Base-by-base conservation (phyloP, 768 basidiomycete genomes). In the Pulveroboletus sp. region DNA sequence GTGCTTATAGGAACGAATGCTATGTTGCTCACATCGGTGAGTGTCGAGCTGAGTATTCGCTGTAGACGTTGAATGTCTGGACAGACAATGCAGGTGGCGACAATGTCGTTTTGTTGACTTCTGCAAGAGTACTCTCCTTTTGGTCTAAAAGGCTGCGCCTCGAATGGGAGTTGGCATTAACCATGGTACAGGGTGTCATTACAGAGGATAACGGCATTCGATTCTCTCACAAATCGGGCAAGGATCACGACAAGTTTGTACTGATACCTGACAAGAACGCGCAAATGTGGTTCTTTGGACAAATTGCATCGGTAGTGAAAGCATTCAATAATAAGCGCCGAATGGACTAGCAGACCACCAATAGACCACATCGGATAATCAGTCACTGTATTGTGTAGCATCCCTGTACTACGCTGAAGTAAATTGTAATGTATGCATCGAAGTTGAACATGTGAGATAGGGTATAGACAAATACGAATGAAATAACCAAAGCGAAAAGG, bases 21-120 rank as follows among this genome's bases (percentile, higher is more conserved):
- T 97, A 97, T 63, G 85, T 97, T 43, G 95, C 94, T 5, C 95
- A 98, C 61, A 85, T 95, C 53, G 84, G 91, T 93, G 63, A 63
- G 83, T 60, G 16, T 32, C 16, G 22, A 24, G 34, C n/a, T 32
- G n/a, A 4, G 9, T 39, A 24, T 34, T 40, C 47, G 13, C 45
- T 31, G 45, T 46, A 46, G 35, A 55, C 43, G 31, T 51, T 49
- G 41, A 55, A 47, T 45, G 23, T 53, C 31, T 26, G 42, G 49
- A 39, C 58, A 89, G 90, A 88, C 64, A 74, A 86, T 20, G 81
- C 85, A 36, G 88, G 84, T 1, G 82, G 84, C 43, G 92, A 95
- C 69, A 86, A 83, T 54, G 82, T 89, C 3, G 77, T 89, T 22
- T 71, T 92, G 31, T 71, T 98, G 55, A 97, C 94, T 10, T 80